Evolutionary conservation across 202 grass and related monocot genomes (phyloP).

Genomic region (Zizania palustris): DNA sequence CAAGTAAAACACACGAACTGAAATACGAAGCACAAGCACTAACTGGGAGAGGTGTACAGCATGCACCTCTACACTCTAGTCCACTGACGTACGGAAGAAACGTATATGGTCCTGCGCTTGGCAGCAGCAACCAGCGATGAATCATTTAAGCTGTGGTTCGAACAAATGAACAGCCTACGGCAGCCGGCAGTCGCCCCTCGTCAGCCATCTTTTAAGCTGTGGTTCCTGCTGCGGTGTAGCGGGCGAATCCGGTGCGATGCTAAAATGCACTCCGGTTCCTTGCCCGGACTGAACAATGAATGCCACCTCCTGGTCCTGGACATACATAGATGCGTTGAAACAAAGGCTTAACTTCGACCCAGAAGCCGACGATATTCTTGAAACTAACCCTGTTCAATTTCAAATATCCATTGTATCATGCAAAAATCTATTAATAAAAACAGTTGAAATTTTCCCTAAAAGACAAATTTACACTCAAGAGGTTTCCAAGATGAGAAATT

Average conservation of each 20-base stretch:
- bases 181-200: background rate
- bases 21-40: constrained; percentile 37
- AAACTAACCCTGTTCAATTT: background rate
- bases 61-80: constrained; percentile 48
- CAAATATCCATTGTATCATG: background rate
- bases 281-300: constrained; percentile 87
- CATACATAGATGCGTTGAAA: constrained; percentile 13
- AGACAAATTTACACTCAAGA: background rate
- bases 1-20: constrained; percentile 16
- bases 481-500: background rate
- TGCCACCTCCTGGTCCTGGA: constrained; percentile 87
- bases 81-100: constrained; percentile 41
- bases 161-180: constrained; percentile 20
- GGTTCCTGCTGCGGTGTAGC: constrained; percentile 84
- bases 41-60: constrained; percentile 17
- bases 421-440: background rate
- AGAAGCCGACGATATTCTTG: background rate
- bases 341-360: constrained; percentile 10
- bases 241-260: constrained; percentile 79
- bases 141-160: background rate
- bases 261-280: constrained; percentile 82
- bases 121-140: constrained; percentile 20
- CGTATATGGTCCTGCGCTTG: constrained; percentile 41
- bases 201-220: constrained; percentile 29
- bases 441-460: background rate